Evolutionary conservation across 2,329 filamentous ascomycete genomes (phyloP).

Genomic region (Epichloe amarillans): DNA sequence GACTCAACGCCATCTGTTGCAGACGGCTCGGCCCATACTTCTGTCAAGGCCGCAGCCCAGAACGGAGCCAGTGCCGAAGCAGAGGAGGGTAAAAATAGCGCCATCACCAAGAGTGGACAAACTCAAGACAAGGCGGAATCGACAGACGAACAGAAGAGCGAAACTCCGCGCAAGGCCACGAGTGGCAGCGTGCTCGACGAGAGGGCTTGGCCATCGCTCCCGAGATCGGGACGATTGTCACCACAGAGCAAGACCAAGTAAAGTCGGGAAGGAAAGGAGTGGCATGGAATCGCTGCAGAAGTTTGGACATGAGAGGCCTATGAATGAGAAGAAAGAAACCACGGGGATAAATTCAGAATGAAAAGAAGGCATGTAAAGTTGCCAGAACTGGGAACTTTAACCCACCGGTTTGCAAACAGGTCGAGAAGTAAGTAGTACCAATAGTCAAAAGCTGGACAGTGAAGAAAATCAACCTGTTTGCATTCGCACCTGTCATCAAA

Average conservation of each 20-base stretch:
- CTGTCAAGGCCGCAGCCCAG: neutral
- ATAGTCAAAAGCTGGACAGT: neutral
- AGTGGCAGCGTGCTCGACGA: slow-evolving; percentile 1
- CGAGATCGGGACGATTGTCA: neutral
- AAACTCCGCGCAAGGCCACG: neutral
- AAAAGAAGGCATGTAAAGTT: neutral
- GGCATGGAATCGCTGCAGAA: neutral
- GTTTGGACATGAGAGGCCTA: too few relatives aligned
- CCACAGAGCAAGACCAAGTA: neutral
- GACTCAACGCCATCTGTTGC: neutral
- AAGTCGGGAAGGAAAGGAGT: neutral
- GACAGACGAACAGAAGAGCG: neutral
- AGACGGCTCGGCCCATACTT: neutral
- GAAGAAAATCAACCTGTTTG: neutral
- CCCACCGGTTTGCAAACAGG: too few relatives aligned
- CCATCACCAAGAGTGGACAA: neutral
- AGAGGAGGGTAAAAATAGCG: neutral
- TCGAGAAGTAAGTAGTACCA: neutral
- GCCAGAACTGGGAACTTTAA: too few relatives aligned
- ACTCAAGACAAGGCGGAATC: too few relatives aligned
- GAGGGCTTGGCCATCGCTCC: slow-evolving; percentile 3
- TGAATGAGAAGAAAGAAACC: too few relatives aligned
- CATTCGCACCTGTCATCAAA: neutral
- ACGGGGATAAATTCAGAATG: too few relatives aligned
- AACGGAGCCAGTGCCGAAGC: neutral